Evolutionary conservation across 177 flowering plant genomes (phyloP).

Genomic region (Vitis hybrid): DNA sequence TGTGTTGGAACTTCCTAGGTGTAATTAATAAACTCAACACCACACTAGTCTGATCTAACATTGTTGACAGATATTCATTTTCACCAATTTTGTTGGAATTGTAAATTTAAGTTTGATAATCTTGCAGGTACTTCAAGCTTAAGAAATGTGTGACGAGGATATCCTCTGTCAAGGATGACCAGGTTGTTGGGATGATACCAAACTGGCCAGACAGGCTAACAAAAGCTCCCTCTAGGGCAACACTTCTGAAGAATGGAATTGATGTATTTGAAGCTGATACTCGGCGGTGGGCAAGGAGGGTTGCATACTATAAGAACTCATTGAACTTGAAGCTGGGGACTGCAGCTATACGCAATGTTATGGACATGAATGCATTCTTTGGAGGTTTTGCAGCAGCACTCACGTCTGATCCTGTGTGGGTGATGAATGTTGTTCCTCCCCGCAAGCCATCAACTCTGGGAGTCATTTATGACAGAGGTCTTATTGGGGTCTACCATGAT

Average conservation of each 20-base stretch:
- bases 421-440: conserved; percentile 96
- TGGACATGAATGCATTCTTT: conserved; percentile 98
- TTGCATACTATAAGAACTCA: conserved; percentile 74
- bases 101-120: neutral
- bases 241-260: conserved; percentile 64
- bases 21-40: neutral
- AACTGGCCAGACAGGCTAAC: conserved; percentile 89
- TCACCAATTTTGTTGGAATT: neutral
- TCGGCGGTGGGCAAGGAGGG: conserved; percentile 81
- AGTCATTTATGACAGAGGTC: conserved; percentile 90
- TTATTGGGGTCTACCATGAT: conserved; percentile 94
- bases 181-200: conserved; percentile 68
- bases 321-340: conserved; percentile 82
- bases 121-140: conserved; percentile 75
- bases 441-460: conserved; percentile 74
- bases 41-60: neutral
- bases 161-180: conserved; percentile 58
- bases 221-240: conserved; percentile 68
- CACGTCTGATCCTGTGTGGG: conserved; percentile 92
- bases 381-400: conserved; percentile 97
- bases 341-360: conserved; percentile 77
- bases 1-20: neutral
- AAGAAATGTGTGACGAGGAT: conserved; percentile 76
- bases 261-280: conserved; percentile 92
- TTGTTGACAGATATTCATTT: neutral